A percentile compares a stretch with the other conserved stretches of the same genome.
These are phyloP conservation scores for Bipolaris bicolor DNA, from an alignment of 2,329 filamentous ascomycete species.

Conservation along the genomic window DNA sequence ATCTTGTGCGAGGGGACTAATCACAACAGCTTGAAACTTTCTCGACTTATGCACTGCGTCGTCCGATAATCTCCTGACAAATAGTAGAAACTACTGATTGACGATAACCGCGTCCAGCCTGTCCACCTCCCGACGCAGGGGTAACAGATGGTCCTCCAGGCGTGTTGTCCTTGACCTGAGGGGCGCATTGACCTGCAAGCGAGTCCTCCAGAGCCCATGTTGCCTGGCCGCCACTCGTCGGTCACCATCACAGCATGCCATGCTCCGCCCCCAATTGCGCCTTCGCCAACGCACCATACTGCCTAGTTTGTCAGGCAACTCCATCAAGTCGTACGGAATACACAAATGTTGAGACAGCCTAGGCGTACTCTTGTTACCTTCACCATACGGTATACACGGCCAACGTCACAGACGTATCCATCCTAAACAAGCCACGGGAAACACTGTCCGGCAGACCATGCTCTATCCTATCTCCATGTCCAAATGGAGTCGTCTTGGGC, in stretches of 20 bases:
- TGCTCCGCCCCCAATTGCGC: slow-evolving; percentile 38
- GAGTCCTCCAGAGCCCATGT: slow-evolving; percentile 24
- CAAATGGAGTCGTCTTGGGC: slow-evolving; percentile 24
- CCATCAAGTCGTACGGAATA: slow-evolving; percentile 12
- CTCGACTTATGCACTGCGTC: slow-evolving; percentile 26
- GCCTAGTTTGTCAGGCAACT: slow-evolving; percentile 11
- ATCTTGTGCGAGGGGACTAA: slow-evolving; percentile 5
- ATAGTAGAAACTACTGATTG: slow-evolving; percentile 13
- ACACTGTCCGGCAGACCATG: slow-evolving; percentile 17
- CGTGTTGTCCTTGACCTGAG: slow-evolving; percentile 22
- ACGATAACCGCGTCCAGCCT: slow-evolving; percentile 6
- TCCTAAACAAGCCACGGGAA: slow-evolving; percentile 10
- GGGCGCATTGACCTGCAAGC: slow-evolving; percentile 13
- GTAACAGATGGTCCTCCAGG: slow-evolving; percentile 14
- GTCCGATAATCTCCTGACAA: slow-evolving; percentile 24
- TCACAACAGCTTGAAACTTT: slow-evolving; percentile 14
- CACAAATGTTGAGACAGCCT: slow-evolving; percentile 27
- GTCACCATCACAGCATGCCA: slow-evolving; percentile 27
- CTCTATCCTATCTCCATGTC: slow-evolving; percentile 34
- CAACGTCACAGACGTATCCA: slow-evolving; percentile 10
- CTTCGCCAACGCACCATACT: slow-evolving; percentile 5
- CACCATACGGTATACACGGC: slow-evolving; percentile 10
- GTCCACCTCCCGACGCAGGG: slow-evolving; percentile 34
- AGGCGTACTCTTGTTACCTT: slow-evolving; percentile 21
- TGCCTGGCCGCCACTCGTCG: slow-evolving; percentile 31